A percentile compares a stretch with the other conserved stretches of the same genome.
These are phyloP conservation scores for Daldinia childiae DNA, from an alignment of 495 filamentous ascomycete species.

Conservation along the genomic window DNA sequence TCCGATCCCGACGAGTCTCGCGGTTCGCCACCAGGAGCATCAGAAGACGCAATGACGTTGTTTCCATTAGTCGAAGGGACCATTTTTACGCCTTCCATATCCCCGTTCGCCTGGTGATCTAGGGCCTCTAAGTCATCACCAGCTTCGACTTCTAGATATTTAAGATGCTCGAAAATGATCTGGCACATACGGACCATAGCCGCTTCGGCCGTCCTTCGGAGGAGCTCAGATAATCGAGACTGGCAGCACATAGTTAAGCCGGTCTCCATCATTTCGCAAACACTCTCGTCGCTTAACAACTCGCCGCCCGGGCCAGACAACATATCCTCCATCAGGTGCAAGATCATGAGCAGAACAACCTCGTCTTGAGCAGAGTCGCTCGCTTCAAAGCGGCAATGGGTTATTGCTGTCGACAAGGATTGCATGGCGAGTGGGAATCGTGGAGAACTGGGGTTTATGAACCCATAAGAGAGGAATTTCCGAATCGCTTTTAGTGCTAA, in stretches of 20 bases:
- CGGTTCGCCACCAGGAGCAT: slow-evolving; percentile 59
- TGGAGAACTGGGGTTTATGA: slow-evolving; percentile 83
- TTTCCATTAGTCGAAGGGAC: slow-evolving; percentile 85
- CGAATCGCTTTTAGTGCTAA: slow-evolving; percentile 94
- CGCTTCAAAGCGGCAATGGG: slow-evolving; percentile 96
- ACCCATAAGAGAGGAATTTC: slow-evolving; percentile 95
- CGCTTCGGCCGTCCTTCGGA: slow-evolving; percentile 92
- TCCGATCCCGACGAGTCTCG: slow-evolving; percentile 57
- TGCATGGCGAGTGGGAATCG: slow-evolving; percentile 93
- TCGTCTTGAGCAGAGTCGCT: slow-evolving; percentile 95
- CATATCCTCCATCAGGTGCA: slow-evolving; percentile 98
- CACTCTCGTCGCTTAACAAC: slow-evolving; percentile 92
- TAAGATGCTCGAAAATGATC: slow-evolving; percentile 92
- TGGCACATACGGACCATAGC: slow-evolving; percentile 99
- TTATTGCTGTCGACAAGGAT: slow-evolving; percentile 90
- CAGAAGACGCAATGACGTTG: slow-evolving; percentile 53
- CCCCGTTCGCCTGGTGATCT: slow-evolving; percentile 68
- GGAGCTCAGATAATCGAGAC: slow-evolving; percentile 86
- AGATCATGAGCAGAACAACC: slow-evolving; percentile 89
- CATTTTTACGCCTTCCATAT: slow-evolving; percentile 84
- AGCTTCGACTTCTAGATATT: slow-evolving; percentile 79
- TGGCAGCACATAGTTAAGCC: slow-evolving; percentile 98
- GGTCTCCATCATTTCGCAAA: slow-evolving; percentile 99
- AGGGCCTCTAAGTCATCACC: slow-evolving; percentile 66
- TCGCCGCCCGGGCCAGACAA: slow-evolving; percentile 91